These are phyloP conservation scores for Zangia roseola DNA, from an alignment of 768 basidiomycete species.

Conservation along the genomic window DNA sequence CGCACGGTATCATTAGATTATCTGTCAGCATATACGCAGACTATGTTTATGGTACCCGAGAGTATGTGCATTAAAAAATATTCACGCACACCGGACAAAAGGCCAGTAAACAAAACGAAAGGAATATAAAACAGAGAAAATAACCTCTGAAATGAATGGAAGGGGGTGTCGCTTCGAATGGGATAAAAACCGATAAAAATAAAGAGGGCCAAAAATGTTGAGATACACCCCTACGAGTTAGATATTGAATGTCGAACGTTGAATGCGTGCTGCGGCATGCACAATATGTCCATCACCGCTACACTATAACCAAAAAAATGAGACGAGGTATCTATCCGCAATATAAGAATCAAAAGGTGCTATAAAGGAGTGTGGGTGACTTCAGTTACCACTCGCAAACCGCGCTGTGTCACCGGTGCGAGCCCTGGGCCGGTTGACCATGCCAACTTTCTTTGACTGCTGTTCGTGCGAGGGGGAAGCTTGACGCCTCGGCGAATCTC, in stretches of 20 bases:
- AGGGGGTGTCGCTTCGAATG: conserved; percentile 25
- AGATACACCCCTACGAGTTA: conserved; percentile 10
- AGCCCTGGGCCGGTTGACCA: conserved; percentile 64
- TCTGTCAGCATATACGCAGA: conserved; percentile 12
- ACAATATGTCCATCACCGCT: conserved; percentile 8
- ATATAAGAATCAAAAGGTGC: conserved; percentile 9
- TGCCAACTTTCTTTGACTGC: conserved; percentile 31
- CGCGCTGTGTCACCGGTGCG: conserved; percentile 65
- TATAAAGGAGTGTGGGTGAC: conserved; percentile 11
- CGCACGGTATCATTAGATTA: too few relatives aligned
- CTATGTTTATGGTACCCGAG: conserved; percentile 15
- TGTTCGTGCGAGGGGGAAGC: conserved; percentile 15
- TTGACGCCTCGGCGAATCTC: conserved; percentile 21
- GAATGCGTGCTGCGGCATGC: conserved; percentile 10
- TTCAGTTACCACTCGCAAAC: conserved; percentile 48
- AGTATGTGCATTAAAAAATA: conserved; percentile 19
- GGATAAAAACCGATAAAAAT: conserved; percentile 30
- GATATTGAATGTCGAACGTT: conserved; percentile 14
- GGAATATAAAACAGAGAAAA: background rate
- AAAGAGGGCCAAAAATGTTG: background rate
- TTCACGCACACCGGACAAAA: conserved; percentile 26
- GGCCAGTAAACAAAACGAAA: conserved; percentile 29
- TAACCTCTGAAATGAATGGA: conserved; percentile 18
- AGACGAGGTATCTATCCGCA: conserved; percentile 15
- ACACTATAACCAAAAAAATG: conserved; percentile 16